These are phyloP conservation scores for Xylaria sp. DNA, from an alignment of 2,329 filamentous ascomycete species.

Conservation along the genomic window DNA sequence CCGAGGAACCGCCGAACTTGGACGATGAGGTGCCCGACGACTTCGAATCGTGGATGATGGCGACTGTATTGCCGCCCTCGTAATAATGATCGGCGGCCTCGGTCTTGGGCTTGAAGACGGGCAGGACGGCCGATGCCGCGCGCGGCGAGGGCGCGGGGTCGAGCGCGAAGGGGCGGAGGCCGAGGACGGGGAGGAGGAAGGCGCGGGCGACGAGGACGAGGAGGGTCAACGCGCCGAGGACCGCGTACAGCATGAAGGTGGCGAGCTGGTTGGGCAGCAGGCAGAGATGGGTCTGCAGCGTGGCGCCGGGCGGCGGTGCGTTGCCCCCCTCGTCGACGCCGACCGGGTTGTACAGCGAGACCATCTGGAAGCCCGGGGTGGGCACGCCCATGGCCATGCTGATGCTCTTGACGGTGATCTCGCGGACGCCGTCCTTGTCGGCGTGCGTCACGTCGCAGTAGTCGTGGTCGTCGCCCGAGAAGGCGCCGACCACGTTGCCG, in stretches of 20 bases:
- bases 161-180: slow-evolving; percentile 57
- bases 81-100: slow-evolving; percentile 47
- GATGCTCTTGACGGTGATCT: slow-evolving; percentile 94
- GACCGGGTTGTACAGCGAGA: slow-evolving; percentile 91
- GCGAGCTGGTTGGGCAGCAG: slow-evolving; percentile 85
- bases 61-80: no score
- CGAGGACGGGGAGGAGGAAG: slow-evolving; percentile 58
- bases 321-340: slow-evolving; percentile 67
- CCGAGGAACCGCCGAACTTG: slow-evolving; percentile 35
- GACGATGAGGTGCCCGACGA: slow-evolving; percentile 42
- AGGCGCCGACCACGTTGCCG: slow-evolving; percentile 82
- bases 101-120: slow-evolving; percentile 57
- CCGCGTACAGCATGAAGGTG: slow-evolving; percentile 79
- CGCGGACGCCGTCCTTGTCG: slow-evolving; percentile 66
- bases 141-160: slow-evolving; percentile 42
- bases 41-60: slow-evolving; percentile 27
- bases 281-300: slow-evolving; percentile 87
- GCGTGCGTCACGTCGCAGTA: slow-evolving; percentile 90
- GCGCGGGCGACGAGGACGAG: slow-evolving; percentile 56
- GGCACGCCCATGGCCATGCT: slow-evolving; percentile 97
- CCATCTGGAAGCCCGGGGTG: slow-evolving; percentile 82
- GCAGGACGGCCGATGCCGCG: slow-evolving; percentile 40
- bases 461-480: slow-evolving; percentile 97
- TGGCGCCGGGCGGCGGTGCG: slow-evolving; percentile 54
- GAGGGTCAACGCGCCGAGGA: slow-evolving; percentile 59